Evolutionary conservation across 805 yeast genomes (phyloP).

Genomic region (Kluyveromyces aestuarii): DNA sequence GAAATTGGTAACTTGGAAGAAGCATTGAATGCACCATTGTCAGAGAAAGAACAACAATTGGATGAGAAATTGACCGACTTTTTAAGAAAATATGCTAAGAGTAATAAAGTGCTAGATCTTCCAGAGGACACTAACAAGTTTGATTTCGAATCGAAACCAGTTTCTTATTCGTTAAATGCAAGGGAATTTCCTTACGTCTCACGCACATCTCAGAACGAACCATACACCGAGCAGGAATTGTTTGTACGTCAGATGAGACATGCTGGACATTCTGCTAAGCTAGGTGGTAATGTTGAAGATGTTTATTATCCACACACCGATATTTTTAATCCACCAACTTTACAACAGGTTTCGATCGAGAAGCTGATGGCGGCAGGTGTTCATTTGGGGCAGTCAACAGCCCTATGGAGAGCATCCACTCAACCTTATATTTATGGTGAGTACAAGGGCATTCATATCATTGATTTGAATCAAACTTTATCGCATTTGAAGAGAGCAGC

Average conservation of each 20-base stretch:
- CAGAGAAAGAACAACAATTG: conserved; percentile 22
- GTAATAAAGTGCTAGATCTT: conserved; percentile 12
- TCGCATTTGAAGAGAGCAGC: conserved; percentile 69
- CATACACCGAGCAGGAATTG: conserved; percentile 72
- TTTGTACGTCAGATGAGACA: conserved; percentile 65
- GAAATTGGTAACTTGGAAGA: conserved; percentile 10
- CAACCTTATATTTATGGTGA: conserved; percentile 84
- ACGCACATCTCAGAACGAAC: conserved; percentile 49
- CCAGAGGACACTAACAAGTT: conserved; percentile 6
- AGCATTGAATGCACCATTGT: conserved; percentile 10
- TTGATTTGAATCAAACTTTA: conserved; percentile 81
- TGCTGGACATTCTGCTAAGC: conserved; percentile 39
- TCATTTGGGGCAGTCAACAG: conserved; percentile 86
- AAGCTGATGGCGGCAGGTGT: conserved; percentile 85
- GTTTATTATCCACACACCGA: conserved; percentile 67
- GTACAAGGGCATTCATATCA: conserved; percentile 84
- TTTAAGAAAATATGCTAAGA: conserved; percentile 19
- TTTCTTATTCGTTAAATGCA: conserved; percentile 4
- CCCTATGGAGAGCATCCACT: conserved; percentile 68
- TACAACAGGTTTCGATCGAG: conserved; percentile 53
- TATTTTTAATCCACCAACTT: conserved; percentile 46
- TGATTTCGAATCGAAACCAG: not conserved
- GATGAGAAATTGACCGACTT: conserved; percentile 24
- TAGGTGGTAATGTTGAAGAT: conserved; percentile 55
- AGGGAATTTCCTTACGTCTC: conserved; percentile 46